Evolutionary conservation across 2,329 filamentous ascomycete genomes (phyloP).

Genomic region (Cladophialophora yegresii): DNA sequence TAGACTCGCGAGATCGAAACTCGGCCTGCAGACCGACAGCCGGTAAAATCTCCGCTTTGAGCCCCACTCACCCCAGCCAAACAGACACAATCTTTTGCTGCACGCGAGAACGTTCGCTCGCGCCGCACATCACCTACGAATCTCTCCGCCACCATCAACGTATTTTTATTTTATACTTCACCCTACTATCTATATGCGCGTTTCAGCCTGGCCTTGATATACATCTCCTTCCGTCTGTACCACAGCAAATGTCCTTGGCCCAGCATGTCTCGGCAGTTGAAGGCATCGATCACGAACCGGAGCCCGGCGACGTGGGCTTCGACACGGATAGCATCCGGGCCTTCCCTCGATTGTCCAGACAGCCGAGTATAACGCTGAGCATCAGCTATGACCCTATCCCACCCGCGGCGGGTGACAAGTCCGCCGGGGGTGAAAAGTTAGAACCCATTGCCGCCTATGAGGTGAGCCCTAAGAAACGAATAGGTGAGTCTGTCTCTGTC

Average conservation of each 20-base stretch:
- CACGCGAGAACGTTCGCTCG: neutral
- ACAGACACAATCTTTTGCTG: neutral
- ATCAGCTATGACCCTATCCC: conserved; percentile 55
- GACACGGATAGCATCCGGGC: conserved; percentile 16
- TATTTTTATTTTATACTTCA: neutral
- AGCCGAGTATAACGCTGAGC: conserved; percentile 45
- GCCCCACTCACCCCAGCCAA: neutral
- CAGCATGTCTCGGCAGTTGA: conserved; percentile 56
- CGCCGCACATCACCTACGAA: neutral
- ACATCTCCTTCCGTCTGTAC: neutral
- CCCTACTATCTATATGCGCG: neutral
- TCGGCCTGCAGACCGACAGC: neutral
- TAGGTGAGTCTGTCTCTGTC: conserved; percentile 38
- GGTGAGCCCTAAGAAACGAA: conserved; percentile 45
- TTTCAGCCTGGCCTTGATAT: neutral
- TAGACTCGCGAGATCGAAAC: neutral
- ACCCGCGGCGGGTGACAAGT: conserved; percentile 34
- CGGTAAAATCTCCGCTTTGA: neutral
- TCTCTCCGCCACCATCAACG: neutral
- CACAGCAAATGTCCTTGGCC: conserved; percentile 51
- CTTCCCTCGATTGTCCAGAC: conserved; percentile 15
- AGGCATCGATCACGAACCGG: conserved; percentile 50
- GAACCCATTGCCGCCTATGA: conserved; percentile 54
- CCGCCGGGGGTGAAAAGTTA: conserved; percentile 43
- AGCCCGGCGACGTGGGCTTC: conserved; percentile 29